Evolutionary conservation across 441 rosid genomes (phyloP), one percentile per base, ranked within the genome.

Genomic region (Gossypium trilobum): DNA sequence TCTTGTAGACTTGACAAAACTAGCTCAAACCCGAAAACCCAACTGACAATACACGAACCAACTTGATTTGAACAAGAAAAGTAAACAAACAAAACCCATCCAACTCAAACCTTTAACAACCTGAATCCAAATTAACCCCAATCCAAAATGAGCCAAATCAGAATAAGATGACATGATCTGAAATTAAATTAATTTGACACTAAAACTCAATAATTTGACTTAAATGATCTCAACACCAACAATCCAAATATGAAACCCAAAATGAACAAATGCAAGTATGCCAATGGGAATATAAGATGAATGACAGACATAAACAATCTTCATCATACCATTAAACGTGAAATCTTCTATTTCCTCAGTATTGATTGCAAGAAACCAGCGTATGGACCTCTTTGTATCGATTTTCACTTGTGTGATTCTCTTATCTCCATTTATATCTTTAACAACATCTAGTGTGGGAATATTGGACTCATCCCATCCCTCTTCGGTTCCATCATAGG

Each of bases 361-460:
- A 82, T 95, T 91, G 78, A 92, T 85, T 2, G 91, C 96, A 36
- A 92, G 96, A 77, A 84, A 75, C 98, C 99, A 92, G 27, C 99
- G 91, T 1, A 65, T 62, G 10, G 99, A 91, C 64, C 84, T 81
- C 83, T 86, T 86, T 42, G 93, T 82, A 77, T 89, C 89, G 60
- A 95, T 76, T 0, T 82, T 83, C 75, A 95, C 86, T 27, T 57
- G 71, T 16, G 87, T 81, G 44, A 81, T 79, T 76, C 90, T 82
- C 74, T 78, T 80, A 4, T 72, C 80, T 13, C 63, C 84, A 33
- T 31, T 78, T 61, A 74, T 78, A 57, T 92, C 88, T 60, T 80
- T 66, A 76, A 74, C 68, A 27, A 87, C 90, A 44, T 71, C 77
- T 63, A 95, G 46, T 51, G 78, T 69, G 22, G 98, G 97, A 70